These are phyloP conservation scores for Coemansia sp. DNA, from an alignment of 192 early-diverging fungal genomes.

Conservation along the genomic window DNA sequence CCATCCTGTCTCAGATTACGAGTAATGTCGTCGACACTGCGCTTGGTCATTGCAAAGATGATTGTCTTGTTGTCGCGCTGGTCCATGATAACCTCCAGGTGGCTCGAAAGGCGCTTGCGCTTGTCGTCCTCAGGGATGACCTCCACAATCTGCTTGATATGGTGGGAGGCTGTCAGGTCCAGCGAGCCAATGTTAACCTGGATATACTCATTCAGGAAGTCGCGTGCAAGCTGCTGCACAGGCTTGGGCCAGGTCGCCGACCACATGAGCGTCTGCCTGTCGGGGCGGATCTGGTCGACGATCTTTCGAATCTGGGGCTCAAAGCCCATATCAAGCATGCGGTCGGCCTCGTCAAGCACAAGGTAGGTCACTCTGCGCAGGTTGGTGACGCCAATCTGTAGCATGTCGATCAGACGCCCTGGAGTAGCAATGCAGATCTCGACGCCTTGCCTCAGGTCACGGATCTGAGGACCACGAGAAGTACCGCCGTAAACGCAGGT, in stretches of 20 bases:
- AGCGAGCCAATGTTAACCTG: slow-evolving; percentile 96
- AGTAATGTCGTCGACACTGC: slow-evolving; percentile 88
- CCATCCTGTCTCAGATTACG: slow-evolving; percentile 84
- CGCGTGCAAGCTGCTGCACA: slow-evolving; percentile 86
- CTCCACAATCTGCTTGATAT: slow-evolving; percentile 90
- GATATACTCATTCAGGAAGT: slow-evolving; percentile 91
- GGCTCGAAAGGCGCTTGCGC: slow-evolving; percentile 67
- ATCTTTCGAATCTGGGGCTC: slow-evolving; percentile 98
- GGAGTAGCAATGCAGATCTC: slow-evolving; percentile 98
- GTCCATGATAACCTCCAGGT: slow-evolving; percentile 83
- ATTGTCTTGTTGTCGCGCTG: slow-evolving; percentile 86
- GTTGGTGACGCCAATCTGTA: slow-evolving; percentile 85
- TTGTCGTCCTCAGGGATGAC: slow-evolving; percentile 87
- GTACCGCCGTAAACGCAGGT: slow-evolving; percentile 96
- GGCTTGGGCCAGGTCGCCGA: slow-evolving; percentile 99
- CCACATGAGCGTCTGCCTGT: slow-evolving; percentile 99
- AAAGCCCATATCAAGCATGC: slow-evolving; percentile 99
- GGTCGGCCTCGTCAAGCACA: slow-evolving; percentile 98
- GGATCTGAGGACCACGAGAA: slow-evolving; percentile 85
- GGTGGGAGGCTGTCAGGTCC: slow-evolving; percentile 89
- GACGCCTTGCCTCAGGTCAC: slow-evolving; percentile 79
- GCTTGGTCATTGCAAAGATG: slow-evolving; percentile 95
- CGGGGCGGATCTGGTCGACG: slow-evolving; percentile 94
- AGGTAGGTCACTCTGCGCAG: slow-evolving; percentile 93
- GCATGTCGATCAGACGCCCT: slow-evolving; percentile 96